phyloP scores from a whole-genome alignment of 2,329 filamentous ascomycete genomes.

The Colletotrichum graminicola region DNA sequence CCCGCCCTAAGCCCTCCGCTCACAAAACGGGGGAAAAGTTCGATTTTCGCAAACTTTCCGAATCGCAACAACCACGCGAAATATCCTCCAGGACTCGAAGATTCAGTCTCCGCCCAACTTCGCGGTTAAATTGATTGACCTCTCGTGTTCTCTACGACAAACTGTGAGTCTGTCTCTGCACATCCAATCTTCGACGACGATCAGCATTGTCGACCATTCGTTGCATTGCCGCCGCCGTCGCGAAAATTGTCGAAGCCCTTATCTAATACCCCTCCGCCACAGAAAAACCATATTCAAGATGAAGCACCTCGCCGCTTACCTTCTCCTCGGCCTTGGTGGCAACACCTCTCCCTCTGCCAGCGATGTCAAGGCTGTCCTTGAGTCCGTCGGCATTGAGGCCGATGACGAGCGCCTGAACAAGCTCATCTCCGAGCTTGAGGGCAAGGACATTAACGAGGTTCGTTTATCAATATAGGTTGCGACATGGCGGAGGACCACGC shows the following conservation, averaged over 20 bases:
- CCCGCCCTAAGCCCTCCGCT: conserved; percentile 35
- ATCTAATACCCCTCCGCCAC: conserved; percentile 36
- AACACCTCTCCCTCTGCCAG: conserved; percentile 87
- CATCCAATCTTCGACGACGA: neutral
- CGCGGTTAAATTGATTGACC: conserved; percentile 99
- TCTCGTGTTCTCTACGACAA: conserved; percentile 78
- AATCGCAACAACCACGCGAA: conserved; percentile 42
- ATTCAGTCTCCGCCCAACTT: conserved; percentile 98
- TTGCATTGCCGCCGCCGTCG: conserved; percentile 24
- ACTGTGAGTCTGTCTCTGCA: conserved; percentile 51
- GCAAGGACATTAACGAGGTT: conserved; percentile 95
- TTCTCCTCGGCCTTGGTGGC: conserved; percentile 94
- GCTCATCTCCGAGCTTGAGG: conserved; percentile 90
- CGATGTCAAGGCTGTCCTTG: conserved; percentile 91
- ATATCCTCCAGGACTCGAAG: conserved; percentile 81
- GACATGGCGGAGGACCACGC: neutral
- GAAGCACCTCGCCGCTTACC: conserved; percentile 99
- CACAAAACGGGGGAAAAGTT: conserved; percentile 43
- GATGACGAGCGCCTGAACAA: conserved; percentile 87
- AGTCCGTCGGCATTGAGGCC: conserved; percentile 94
- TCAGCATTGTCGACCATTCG: neutral
- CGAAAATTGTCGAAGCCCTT: conserved; percentile 33
- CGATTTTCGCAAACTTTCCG: conserved; percentile 46
- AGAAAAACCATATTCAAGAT: conserved; percentile 75
- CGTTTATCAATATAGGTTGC: conserved; percentile 47